Evolutionary conservation across 257 asterid species (phyloP).

Genomic region (Nicotiana noctiflora): DNA sequence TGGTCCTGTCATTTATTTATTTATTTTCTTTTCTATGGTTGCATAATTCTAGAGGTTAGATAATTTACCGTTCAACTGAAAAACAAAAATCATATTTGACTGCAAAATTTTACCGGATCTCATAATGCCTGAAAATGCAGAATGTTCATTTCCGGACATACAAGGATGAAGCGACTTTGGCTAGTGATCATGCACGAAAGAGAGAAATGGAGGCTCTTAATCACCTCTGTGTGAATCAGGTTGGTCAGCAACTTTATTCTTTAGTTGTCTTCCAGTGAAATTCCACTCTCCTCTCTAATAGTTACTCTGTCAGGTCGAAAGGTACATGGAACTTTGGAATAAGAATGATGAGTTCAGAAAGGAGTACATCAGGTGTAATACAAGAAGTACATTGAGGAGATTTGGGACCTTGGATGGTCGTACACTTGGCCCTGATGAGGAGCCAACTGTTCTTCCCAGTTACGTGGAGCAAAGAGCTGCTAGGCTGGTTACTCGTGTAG

Average conservation of each 20-base stretch:
- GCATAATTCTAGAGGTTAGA: not conserved
- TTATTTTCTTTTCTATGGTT: not conserved
- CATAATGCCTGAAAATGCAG: constrained; percentile 41
- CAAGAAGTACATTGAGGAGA: constrained; percentile 65
- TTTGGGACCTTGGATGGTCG: constrained; percentile 91
- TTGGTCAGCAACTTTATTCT: constrained; percentile 13
- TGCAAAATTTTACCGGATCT: not conserved
- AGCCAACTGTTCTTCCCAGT: constrained; percentile 49
- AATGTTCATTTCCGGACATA: constrained; percentile 50
- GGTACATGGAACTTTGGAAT: constrained; percentile 72
- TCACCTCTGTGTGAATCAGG: constrained; percentile 58
- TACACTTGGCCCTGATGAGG: constrained; percentile 77
- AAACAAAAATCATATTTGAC: not conserved
- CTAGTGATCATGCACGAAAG: constrained; percentile 41
- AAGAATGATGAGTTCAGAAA: constrained; percentile 51
- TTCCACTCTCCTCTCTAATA: not conserved
- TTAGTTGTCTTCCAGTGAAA: not conserved
- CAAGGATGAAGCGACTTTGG: constrained; percentile 57
- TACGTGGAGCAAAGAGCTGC: constrained; percentile 33
- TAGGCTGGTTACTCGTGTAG: constrained; percentile 25
- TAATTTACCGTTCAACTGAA: not conserved
- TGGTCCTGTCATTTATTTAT: not conserved
- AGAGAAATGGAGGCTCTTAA: constrained; percentile 52
- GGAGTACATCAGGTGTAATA: constrained; percentile 56
- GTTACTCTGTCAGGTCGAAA: constrained; percentile 47